Evolutionary conservation across 768 basidiomycete genomes (phyloP).

Genomic region (Lactarius tabidus): DNA sequence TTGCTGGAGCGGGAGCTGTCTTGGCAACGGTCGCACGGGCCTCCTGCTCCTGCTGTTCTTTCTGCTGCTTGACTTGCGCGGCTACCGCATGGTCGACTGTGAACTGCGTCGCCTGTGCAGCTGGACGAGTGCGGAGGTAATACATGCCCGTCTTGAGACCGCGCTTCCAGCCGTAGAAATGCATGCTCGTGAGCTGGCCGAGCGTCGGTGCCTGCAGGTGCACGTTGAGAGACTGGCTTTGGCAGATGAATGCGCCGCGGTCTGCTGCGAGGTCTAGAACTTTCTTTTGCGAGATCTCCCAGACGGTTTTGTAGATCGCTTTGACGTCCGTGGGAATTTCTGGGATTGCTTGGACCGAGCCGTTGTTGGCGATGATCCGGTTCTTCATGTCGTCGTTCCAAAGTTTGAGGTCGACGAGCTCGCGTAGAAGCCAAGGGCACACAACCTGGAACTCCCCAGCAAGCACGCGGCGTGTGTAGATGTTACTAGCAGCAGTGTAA

Average conservation of each 20-base stretch:
- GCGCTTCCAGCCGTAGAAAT: conserved; percentile 99
- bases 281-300: conserved; percentile 99
- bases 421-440: conserved; percentile 98
- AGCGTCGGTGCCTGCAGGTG: conserved; percentile 86
- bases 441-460: conserved; percentile 99
- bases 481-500: conserved; percentile 60
- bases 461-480: conserved; percentile 98
- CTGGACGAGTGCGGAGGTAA: conserved; percentile 92
- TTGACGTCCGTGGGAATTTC: conserved; percentile 87
- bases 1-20: not conserved
- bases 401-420: conserved; percentile 89
- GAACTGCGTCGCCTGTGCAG: conserved; percentile 96
- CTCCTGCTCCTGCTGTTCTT: conserved; percentile 24
- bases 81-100: conserved; percentile 84
- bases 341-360: conserved; percentile 82
- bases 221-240: conserved; percentile 91
- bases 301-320: conserved; percentile 99
- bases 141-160: conserved; percentile 99
- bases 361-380: conserved; percentile 96
- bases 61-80: conserved; percentile 55
- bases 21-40: not conserved
- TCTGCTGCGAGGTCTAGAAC: conserved; percentile 98
- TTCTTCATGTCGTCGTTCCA: conserved; percentile 99
- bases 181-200: conserved; percentile 93
- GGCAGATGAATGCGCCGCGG: conserved; percentile 96